phyloP scores from a whole-genome alignment of 768 basidiomycete genomes.

The Albatrellus ellisii region DNA sequence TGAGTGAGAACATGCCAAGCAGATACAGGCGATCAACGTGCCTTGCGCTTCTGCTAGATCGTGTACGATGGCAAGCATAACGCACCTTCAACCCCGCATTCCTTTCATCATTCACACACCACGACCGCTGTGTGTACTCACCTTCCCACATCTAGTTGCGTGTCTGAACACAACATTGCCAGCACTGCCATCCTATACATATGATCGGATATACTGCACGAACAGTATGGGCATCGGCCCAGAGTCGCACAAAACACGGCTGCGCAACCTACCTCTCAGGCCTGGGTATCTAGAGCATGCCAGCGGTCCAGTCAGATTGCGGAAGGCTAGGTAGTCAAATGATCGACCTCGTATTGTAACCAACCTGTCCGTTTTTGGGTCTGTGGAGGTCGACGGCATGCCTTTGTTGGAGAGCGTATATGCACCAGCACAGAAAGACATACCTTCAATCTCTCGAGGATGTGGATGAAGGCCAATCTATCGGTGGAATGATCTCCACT shows the following conservation, averaged over 20 bases:
- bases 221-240: not conserved
- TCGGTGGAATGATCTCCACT: slow-evolving; percentile 46
- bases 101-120: not conserved
- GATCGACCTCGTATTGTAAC: slow-evolving; percentile 63
- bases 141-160: slow-evolving; percentile 62
- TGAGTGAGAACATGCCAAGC: not conserved
- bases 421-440: not conserved
- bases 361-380: slow-evolving; percentile 95
- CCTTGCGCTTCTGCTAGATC: slow-evolving; percentile 95
- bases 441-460: slow-evolving; percentile 79
- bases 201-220: slow-evolving; percentile 71
- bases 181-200: slow-evolving; percentile 98
- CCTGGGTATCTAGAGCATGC: slow-evolving; percentile 47
- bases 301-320: slow-evolving; percentile 2
- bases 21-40: slow-evolving; percentile 14
- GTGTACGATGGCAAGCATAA: slow-evolving; percentile 86
- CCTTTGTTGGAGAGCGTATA: not conserved
- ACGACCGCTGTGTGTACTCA: slow-evolving; percentile 20
- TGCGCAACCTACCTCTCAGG: slow-evolving; percentile 56
- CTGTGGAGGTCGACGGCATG: slow-evolving; percentile 26
- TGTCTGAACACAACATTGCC: slow-evolving; percentile 74
- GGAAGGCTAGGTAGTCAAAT: not conserved
- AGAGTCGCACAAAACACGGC: not conserved
- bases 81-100: slow-evolving; percentile 37
- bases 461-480: slow-evolving; percentile 80